These are phyloP conservation scores for Acacia crassicarpa DNA, from an alignment of 306 rosid species.

Conservation along the genomic window DNA sequence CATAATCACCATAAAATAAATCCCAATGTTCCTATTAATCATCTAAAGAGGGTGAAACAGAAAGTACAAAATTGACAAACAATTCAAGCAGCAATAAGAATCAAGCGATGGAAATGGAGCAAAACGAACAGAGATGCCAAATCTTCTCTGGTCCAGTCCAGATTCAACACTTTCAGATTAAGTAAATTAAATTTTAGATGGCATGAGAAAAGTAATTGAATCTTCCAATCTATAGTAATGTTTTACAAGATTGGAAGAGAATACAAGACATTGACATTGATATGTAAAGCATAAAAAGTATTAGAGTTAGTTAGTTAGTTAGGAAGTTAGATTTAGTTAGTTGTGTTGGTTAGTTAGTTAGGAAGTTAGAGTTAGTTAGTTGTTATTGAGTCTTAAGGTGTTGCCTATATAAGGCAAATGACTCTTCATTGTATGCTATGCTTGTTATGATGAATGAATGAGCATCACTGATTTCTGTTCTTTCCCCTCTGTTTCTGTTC, in stretches of 20 bases:
- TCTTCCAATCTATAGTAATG: not conserved
- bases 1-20: not conserved
- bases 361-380: no score
- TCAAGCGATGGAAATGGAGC: conserved; percentile 11
- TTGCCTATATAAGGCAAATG: no score
- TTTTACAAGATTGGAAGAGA: not conserved
- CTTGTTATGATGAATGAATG: no score
- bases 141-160: not conserved
- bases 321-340: no score
- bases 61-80: not conserved
- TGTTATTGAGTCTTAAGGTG: no score
- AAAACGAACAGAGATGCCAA: not conserved
- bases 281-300: no score
- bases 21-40: not conserved
- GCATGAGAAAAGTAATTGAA: not conserved
- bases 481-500: no score
- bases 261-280: not conserved
- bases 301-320: no score
- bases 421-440: no score
- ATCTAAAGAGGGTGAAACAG: not conserved
- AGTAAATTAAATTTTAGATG: not conserved
- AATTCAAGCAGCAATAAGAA: not conserved
- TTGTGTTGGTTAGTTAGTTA: no score
- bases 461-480: no score
- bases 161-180: not conserved